Base-by-base conservation (phyloP, 768 basidiomycete species). In the Collybia mongolica region DNA sequence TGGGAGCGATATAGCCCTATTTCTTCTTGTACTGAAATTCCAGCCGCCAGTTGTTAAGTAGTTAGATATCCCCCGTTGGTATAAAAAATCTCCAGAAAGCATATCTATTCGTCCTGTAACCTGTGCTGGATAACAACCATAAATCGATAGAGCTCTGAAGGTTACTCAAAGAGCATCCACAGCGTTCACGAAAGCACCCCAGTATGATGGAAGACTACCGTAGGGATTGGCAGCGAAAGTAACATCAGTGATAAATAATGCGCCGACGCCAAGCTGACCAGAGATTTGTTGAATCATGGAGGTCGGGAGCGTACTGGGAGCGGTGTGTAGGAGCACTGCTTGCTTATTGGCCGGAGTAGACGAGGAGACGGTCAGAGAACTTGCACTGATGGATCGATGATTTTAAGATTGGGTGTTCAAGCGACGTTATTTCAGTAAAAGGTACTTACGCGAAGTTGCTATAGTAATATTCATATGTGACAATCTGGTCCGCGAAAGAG, bases 241-340 rank as follows among this genome's bases (percentile, higher is more conserved):
- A 14, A 32, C 32, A 32, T 68, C 54, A 2, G 67, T 72, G 39
- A 69, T 61, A 53, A 65, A 72, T 39, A 64, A 57, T 15, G 64
- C 64, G 15, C 52, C 60, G 12, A 70, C 50, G 2, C 54, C 56
- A 18, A 62, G 54, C 14, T 57, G 49, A 18, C 44, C 45, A 1
- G 61, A 46, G 2, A 70, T 50, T 19, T 54, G 48, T 22, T 56
- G 43, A 24, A 69, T 60, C 12, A 66, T 55, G 15, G 36, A 50
- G 2, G 58, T 48, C 0, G 64, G 62, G 4, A 61, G 51, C 12
- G 51, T 59, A 15, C 58, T 55, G 5, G 69, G 71, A 15, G 58
- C 65, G 19, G 63, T 63, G 26, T 68, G 65, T 15, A 72, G 52
- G 18, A 70, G 56, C 14, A 68, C 63, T 14, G 62, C 58, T 46